These are phyloP conservation scores for Phytophthora constricta DNA, from an alignment of 352 stramenopile genomes.

Conservation along the genomic window DNA sequence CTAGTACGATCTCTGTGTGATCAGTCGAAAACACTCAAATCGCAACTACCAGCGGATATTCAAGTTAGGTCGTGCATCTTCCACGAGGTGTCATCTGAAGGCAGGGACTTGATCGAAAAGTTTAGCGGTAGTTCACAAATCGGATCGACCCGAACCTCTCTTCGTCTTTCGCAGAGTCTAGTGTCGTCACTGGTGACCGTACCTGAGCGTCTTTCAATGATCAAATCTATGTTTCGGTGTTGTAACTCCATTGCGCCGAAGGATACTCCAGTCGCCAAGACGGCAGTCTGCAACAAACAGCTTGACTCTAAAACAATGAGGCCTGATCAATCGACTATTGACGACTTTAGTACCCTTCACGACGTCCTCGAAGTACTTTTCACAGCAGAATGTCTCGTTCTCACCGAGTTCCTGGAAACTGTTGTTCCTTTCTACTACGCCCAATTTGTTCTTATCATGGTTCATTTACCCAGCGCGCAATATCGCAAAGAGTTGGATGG, in stretches of 20 bases:
- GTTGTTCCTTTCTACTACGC: conserved; percentile 36
- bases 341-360: background rate
- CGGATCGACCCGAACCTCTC: background rate
- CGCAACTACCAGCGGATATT: background rate
- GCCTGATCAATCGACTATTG: background rate
- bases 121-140: background rate
- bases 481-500: conserved; percentile 38
- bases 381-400: conserved; percentile 32
- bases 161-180: background rate
- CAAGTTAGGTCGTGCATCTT: conserved; percentile 13
- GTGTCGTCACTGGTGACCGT: background rate
- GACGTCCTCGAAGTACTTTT: conserved; percentile 17
- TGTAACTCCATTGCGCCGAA: background rate
- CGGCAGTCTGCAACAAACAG: background rate
- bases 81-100: conserved; percentile 8
- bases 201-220: background rate
- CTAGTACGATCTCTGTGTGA: background rate
- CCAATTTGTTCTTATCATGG: conserved; percentile 8
- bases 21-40: background rate
- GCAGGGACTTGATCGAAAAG: background rate
- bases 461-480: conserved; percentile 14
- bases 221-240: background rate
- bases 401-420: conserved; percentile 39
- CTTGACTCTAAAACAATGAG: background rate
- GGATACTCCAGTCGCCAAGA: background rate